Evolutionary conservation across 2,329 filamentous ascomycete genomes (phyloP).

Genomic region (Paraphoma sp.): DNA sequence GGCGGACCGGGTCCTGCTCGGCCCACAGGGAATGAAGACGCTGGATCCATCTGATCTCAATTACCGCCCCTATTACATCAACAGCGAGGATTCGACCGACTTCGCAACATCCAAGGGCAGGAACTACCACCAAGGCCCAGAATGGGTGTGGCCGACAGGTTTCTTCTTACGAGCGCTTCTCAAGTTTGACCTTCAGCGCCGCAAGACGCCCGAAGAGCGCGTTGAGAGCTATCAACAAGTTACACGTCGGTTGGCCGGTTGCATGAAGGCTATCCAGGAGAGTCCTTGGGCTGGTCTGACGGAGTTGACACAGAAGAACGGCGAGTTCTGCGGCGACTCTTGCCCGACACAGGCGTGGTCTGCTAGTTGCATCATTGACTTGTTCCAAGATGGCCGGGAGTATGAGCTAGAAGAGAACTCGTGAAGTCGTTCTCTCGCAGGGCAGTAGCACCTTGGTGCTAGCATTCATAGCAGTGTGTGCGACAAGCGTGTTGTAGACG

Average conservation of each 20-base stretch:
- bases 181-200: slow-evolving; percentile 83
- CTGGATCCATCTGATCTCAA: slow-evolving; percentile 91
- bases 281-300: slow-evolving; percentile 89
- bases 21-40: slow-evolving; percentile 93
- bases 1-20: slow-evolving; percentile 79
- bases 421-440: no score
- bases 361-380: slow-evolving; percentile 88
- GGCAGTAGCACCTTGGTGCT: no score
- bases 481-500: background rate
- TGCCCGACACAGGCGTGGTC: slow-evolving; percentile 98
- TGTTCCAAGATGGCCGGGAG: slow-evolving; percentile 84
- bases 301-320: slow-evolving; percentile 91
- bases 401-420: slow-evolving; percentile 32
- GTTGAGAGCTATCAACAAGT: slow-evolving; percentile 95
- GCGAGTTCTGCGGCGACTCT: slow-evolving; percentile 85
- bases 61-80: slow-evolving; percentile 93
- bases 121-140: slow-evolving; percentile 97
- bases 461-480: no score
- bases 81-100: slow-evolving; percentile 89
- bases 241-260: slow-evolving; percentile 79
- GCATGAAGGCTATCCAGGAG: slow-evolving; percentile 81
- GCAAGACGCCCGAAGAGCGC: slow-evolving; percentile 69
- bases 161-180: slow-evolving; percentile 93
- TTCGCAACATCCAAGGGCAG: slow-evolving; percentile 92
- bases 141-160: slow-evolving; percentile 97